phyloP scores from a whole-genome alignment of 305 asterid species.

The Petunia hybrid region DNA sequence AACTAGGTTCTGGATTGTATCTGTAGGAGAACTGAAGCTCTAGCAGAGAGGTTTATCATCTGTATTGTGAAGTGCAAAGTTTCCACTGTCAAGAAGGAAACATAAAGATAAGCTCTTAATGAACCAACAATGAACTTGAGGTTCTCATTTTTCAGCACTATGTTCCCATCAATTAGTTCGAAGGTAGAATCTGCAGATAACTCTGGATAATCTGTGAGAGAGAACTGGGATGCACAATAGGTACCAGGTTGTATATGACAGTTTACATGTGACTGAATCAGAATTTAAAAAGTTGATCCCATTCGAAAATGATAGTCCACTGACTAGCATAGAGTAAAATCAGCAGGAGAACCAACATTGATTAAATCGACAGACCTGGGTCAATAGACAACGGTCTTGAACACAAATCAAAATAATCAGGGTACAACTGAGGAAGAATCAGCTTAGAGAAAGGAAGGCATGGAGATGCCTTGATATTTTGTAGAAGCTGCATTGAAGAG shows the following conservation, averaged over 20 bases:
- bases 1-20: no score
- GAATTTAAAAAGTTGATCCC: background rate
- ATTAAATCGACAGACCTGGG: slow-evolving; percentile 49
- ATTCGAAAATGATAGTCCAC: background rate
- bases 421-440: slow-evolving; percentile 46
- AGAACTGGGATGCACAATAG: background rate
- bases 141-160: no score
- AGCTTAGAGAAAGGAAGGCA: slow-evolving; percentile 50
- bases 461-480: slow-evolving; percentile 50
- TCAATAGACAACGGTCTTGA: slow-evolving; percentile 49
- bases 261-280: background rate
- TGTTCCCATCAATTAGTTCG: no score
- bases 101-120: no score
- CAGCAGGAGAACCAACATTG: slow-evolving; percentile 10
- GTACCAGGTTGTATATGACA: slow-evolving; percentile 8
- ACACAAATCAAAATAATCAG: slow-evolving; percentile 53
- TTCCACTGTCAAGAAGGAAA: no score
- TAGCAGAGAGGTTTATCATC: no score
- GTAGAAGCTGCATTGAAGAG: slow-evolving; percentile 49
- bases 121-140: no score
- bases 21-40: no score
- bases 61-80: no score
- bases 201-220: background rate
- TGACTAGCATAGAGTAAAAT: background rate
- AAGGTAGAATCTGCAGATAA: no score